Percentiles rank a stretch among this genome's conserved stretches.
Conservation (phyloP, 2,329 filamentous ascomycete species). For the Ceratocystis cacaofunesta region DNA sequence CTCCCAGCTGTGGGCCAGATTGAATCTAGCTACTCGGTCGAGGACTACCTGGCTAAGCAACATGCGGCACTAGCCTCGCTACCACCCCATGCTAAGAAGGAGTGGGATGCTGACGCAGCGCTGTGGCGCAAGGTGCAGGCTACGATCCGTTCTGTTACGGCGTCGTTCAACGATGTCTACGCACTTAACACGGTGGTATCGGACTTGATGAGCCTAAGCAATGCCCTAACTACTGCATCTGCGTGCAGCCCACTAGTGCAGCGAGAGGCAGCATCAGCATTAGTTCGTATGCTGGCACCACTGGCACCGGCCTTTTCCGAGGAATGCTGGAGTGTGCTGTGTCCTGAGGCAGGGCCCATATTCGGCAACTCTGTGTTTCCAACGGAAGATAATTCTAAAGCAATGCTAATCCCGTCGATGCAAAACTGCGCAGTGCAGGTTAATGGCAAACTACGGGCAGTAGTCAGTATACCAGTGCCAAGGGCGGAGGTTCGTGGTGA, state of each 20-base stretch:
- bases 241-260: conserved; percentile 28
- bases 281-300: conserved; percentile 62
- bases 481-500: conserved; percentile 22
- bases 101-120: conserved; percentile 33
- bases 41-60: conserved; percentile 27
- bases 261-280: conserved; percentile 35
- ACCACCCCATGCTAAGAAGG: conserved; percentile 23
- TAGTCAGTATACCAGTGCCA: conserved; percentile 46
- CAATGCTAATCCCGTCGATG: conserved; percentile 24
- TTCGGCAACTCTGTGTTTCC: conserved; percentile 44
- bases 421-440: conserved; percentile 55
- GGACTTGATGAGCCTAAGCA: conserved; percentile 69
- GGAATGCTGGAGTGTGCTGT: conserved; percentile 58
- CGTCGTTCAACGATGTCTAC: conserved; percentile 56
- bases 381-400: conserved; percentile 31
- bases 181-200: conserved; percentile 72
- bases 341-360: conserved; percentile 26
- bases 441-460: conserved; percentile 63
- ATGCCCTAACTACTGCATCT: conserved; percentile 38
- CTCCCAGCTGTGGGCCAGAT: background rate
- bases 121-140: conserved; percentile 54
- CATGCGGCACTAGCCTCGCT: conserved; percentile 23
- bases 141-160: conserved; percentile 51
- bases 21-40: conserved; percentile 18
- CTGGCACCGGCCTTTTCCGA: conserved; percentile 68